These are phyloP conservation scores for Micractinium conductrix DNA, from an alignment of 139 green algal genomes.

Conservation along the genomic window DNA sequence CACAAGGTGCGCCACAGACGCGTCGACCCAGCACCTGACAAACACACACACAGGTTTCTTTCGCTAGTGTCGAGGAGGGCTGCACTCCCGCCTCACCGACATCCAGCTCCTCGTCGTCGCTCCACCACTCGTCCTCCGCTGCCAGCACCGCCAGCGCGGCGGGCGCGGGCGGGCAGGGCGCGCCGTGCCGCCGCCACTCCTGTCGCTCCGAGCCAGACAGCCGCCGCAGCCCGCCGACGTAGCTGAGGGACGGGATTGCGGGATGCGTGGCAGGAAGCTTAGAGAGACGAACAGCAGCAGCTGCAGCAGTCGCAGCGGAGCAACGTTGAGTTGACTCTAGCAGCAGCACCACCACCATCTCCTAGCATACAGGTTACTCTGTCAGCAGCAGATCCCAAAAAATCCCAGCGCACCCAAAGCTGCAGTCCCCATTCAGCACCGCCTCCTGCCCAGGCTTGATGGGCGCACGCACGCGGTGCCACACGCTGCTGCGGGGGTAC, in stretches of 20 bases:
- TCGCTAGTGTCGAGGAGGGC: too few relatives aligned
- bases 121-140: constrained; percentile 12
- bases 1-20: too few relatives aligned
- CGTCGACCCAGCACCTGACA: too few relatives aligned
- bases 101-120: constrained; percentile 9
- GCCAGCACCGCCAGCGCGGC: background rate
- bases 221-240: constrained; percentile 25
- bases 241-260: background rate
- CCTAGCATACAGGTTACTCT: too few relatives aligned
- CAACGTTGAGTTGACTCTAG: too few relatives aligned
- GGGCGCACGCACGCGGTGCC: constrained; percentile 29
- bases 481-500: constrained; percentile 27
- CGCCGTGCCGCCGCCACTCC: constrained; percentile 28
- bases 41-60: too few relatives aligned
- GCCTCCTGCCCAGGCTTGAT: constrained; percentile 26
- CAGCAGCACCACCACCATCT: too few relatives aligned
- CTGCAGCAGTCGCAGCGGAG: too few relatives aligned
- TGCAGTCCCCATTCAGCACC: constrained; percentile 22
- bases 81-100: too few relatives aligned
- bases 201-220: constrained; percentile 1
- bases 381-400: too few relatives aligned
- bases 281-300: too few relatives aligned
- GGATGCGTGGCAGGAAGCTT: too few relatives aligned
- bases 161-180: background rate
- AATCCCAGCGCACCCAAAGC: constrained; percentile 25